Evolutionary conservation across 2,329 filamentous ascomycete species (phyloP), one percentile per base, ranked within the genome.

Genomic region (Trichoderma sp.): DNA sequence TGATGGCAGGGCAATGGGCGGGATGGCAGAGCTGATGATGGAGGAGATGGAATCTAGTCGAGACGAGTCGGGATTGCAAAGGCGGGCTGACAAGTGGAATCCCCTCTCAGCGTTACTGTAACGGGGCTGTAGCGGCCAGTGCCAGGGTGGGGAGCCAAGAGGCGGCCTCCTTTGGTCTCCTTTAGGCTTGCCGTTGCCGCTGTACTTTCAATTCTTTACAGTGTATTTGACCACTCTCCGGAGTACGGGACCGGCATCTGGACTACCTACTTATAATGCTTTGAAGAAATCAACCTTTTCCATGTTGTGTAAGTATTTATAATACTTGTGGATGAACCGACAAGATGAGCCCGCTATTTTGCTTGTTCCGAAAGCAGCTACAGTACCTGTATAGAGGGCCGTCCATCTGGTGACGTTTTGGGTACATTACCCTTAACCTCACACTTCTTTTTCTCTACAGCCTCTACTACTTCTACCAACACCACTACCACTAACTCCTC

Each of bases 71-170:
- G 66, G 66, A 61, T 69, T 51, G 67, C 66, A 70, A 61, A 70
- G 67, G 67, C 57, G 67, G 67, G 67, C 57, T 70, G 67, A 70
- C 67, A 70, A 70, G 67, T 70, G 67, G 67, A 70, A 70, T 70
- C 67, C 66, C 65, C 67, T 53, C 67, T 47, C 57, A 60, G 56
- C 58, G 51, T 61, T 47, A 71, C 32, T 43, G 32, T 51, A 34
- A 71, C 34, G 61, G 69, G 60, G 63, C 51, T 56, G 69, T 66
- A 36, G 69, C 61, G 30, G 32, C 32, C 32, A 34, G 32, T 34
- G 51, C 51, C 36, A 32, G 67, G 34, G 67, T 51, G 57, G 36
- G 57, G 58, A n/a, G 58, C 34, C 28, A 32, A 47, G 60, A 58
- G 51, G 69, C 69, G 61, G 69, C 69, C 69, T 71, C 69, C 69